Conservation (phyloP, 768 basidiomycete genomes). For the Pholiota microspora region DNA sequence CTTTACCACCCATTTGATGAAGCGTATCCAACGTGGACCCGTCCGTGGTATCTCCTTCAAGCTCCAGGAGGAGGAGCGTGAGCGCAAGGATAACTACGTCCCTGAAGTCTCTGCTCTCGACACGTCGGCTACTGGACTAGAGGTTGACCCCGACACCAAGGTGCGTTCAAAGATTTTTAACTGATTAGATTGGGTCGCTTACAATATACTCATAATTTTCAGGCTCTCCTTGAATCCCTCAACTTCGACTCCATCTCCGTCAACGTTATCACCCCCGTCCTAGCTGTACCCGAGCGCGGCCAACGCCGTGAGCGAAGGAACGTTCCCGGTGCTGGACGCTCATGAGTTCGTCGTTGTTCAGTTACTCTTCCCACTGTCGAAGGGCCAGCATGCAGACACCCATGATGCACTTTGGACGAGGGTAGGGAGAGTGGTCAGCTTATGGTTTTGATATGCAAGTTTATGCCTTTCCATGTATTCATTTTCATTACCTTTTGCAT, state of each 20-base stretch:
- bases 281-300: slow-evolving; percentile 66
- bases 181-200: not conserved
- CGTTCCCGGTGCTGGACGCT: slow-evolving; percentile 77
- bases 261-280: slow-evolving; percentile 62
- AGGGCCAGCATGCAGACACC: not conserved
- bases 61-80: slow-evolving; percentile 98
- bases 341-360: slow-evolving; percentile 17
- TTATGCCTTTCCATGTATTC: slow-evolving; percentile 21
- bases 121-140: slow-evolving; percentile 66
- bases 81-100: slow-evolving; percentile 99
- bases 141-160: slow-evolving; percentile 93
- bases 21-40: slow-evolving; percentile 97
- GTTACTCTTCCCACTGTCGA: not conserved
- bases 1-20: slow-evolving; percentile 99
- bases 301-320: slow-evolving; percentile 73
- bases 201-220: no score
- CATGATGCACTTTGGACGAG: not conserved
- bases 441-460: slow-evolving; percentile 17
- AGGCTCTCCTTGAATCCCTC: slow-evolving; percentile 88
- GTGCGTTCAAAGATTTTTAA: slow-evolving; percentile 39
- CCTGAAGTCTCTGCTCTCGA: slow-evolving; percentile 98
- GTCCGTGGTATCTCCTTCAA: slow-evolving; percentile 99
- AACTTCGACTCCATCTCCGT: slow-evolving; percentile 94
- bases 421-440: slow-evolving; percentile 8
- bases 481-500: slow-evolving; percentile 11